These are phyloP conservation scores for Eucalyptus regnans DNA, from an alignment of 345 rosid genomes.

Conservation along the genomic window DNA sequence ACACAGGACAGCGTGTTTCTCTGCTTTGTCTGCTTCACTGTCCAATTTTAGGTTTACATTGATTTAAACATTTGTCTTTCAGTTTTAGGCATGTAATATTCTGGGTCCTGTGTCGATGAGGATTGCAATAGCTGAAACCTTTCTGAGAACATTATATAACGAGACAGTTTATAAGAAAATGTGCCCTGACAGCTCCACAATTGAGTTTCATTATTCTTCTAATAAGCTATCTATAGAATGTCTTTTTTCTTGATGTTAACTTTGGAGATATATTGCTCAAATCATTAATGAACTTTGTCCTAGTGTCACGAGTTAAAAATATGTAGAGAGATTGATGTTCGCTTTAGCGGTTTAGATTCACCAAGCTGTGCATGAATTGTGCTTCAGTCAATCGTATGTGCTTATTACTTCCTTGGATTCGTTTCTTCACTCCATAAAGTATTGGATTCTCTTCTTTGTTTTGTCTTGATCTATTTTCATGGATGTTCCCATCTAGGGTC, in stretches of 20 bases:
- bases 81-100: not conserved
- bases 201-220: not conserved
- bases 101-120: not conserved
- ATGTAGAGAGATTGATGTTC: not conserved
- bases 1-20: not conserved
- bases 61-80: not conserved
- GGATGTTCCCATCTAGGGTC: not conserved
- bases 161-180: not conserved
- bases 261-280: not conserved
- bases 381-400: not conserved
- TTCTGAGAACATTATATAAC: not conserved
- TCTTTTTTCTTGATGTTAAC: not conserved
- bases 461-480: not conserved
- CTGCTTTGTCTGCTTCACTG: not conserved
- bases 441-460: not conserved
- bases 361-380: not conserved
- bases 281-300: not conserved
- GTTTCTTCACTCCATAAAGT: not conserved
- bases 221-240: not conserved
- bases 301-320: not conserved
- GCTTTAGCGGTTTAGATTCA: not conserved
- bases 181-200: not conserved
- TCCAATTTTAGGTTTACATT: not conserved
- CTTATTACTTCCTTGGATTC: not conserved
- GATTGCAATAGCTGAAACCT: not conserved